Evolutionary conservation across 768 basidiomycete species (phyloP).

Genomic region (Butyriboletus loyo): DNA sequence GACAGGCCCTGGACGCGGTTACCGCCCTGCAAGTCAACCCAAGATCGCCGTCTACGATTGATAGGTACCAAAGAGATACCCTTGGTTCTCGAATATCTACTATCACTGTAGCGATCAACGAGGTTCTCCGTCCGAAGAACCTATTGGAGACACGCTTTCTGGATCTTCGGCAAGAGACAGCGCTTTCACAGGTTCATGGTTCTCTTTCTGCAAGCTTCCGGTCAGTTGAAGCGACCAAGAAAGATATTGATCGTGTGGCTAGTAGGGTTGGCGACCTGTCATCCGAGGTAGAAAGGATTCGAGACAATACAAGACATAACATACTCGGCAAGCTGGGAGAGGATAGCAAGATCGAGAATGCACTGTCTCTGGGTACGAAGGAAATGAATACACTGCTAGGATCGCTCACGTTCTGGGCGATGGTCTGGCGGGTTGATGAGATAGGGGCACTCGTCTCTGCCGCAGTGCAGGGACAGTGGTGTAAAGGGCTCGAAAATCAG

Average conservation of each 20-base stretch:
- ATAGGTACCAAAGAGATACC: conserved; percentile 63
- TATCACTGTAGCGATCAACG: conserved; percentile 40
- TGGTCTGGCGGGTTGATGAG: conserved; percentile 41
- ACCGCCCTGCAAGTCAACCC: conserved; percentile 44
- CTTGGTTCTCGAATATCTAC: conserved; percentile 55
- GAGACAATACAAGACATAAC: conserved; percentile 33
- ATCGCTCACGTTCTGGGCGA: conserved; percentile 38
- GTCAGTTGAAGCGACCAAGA: conserved; percentile 29
- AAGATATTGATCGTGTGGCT: conserved; percentile 36
- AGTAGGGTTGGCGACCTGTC: conserved; percentile 37
- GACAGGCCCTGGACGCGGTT: conserved; percentile 55
- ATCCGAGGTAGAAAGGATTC: conserved; percentile 38
- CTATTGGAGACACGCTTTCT: conserved; percentile 8
- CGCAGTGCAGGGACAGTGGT: conserved; percentile 36
- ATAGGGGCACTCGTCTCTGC: conserved; percentile 33
- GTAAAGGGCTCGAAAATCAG: conserved; percentile 48
- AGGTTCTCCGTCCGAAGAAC: conserved; percentile 8
- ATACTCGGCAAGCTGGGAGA: conserved; percentile 36
- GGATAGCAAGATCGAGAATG: conserved; percentile 22
- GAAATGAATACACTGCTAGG: conserved; percentile 31
- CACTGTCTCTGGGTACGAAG: conserved; percentile 27
- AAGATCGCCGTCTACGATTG: conserved; percentile 48
- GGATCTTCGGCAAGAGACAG: conserved; percentile 36
- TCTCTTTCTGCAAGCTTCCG: conserved; percentile 38
- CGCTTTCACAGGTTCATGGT: conserved; percentile 38